Base-by-base conservation (phyloP, 2,329 filamentous ascomycete genomes). In the Bimuria novae-zelandiae region DNA sequence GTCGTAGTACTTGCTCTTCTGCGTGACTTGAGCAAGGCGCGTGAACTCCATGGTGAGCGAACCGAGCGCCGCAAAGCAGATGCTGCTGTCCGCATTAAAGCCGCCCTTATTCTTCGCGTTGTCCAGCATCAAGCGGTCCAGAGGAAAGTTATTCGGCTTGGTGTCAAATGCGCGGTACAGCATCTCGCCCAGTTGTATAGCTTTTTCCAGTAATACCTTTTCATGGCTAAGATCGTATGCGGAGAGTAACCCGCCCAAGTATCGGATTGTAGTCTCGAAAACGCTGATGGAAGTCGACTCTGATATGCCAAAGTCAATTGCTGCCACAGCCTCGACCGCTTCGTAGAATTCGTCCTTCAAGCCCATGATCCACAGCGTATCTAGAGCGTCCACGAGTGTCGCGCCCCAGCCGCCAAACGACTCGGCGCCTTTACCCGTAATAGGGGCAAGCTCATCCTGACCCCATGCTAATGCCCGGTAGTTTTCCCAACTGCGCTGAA, bases 261-360 rank as follows among this genome's bases (percentile, higher is more conserved):
- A 74, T 30, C 73, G 67, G 39, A 80, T 81, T 0, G 77, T 80
- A 0, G 79, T 80, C 57, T 81, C 79, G 51, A 80, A 81, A n/a
- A 80, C 77, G 59, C 79, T 80, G 59, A 81, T 65, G 22, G 75
- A 72, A 10, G 66, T 64, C 14, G 71, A 69, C 2, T 73, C 64
- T 11, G 69, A 71, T 17, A 67, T 68, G 21, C 74, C 72, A 39
- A 80, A 77, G 55, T 80, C 76, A 42, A 81, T 79, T 8, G 63
- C 59, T 4, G 75, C 68, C 3, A 77, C 69, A n/a, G 75, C 76
- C 32, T 71, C 62, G 1, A 80, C 77, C 1, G 78, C 78, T 40
- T 78, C 72, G 32, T 76, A 68, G 50, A 80, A 81, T 17, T 81
- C 78, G 2, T 75, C 68, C 49, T 77, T 77, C 55, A 79, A 58